phyloP scores from a whole-genome alignment of 2,329 filamentous ascomycete genomes.

The Pyrenochaeta sp. region DNA sequence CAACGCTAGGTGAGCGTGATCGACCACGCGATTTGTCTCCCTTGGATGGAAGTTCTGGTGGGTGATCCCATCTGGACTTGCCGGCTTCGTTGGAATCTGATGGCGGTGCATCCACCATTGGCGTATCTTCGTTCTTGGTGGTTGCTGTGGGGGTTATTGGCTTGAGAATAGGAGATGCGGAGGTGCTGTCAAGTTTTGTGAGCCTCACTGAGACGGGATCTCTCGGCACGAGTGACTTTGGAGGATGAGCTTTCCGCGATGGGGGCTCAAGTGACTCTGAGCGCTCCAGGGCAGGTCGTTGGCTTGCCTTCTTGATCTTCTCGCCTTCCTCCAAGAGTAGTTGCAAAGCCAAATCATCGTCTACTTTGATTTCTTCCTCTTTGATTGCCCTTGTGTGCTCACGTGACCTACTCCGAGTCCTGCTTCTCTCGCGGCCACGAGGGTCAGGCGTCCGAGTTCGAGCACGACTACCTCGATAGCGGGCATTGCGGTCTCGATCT shows the following conservation, averaged over 20 bases:
- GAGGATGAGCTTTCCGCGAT: conserved; percentile 44
- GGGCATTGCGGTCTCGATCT: conserved; percentile 56
- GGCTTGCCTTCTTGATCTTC: conserved; percentile 46
- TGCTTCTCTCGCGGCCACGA: conserved; percentile 31
- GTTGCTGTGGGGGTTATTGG: conserved; percentile 21
- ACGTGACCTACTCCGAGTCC: conserved; percentile 31
- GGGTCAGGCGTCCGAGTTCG: conserved; percentile 37
- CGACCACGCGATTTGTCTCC: conserved; percentile 33
- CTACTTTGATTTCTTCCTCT: conserved; percentile 47
- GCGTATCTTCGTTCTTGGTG: conserved; percentile 29
- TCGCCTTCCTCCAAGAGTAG: conserved; percentile 47
- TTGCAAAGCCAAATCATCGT: conserved; percentile 46
- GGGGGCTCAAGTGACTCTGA: conserved; percentile 51
- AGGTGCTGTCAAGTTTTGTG: conserved; percentile 39
- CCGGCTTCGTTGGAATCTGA: no score
- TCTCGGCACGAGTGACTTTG: conserved; percentile 45
- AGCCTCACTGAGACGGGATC: conserved; percentile 40
- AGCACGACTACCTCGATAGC: conserved; percentile 36
- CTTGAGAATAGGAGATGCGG: conserved; percentile 30
- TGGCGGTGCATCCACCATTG: conserved; percentile 37
- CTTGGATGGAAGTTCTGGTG: conserved; percentile 30
- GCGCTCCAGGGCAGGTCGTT: conserved; percentile 45
- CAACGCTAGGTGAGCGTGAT: conserved; percentile 41
- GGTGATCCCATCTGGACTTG: conserved; percentile 35
- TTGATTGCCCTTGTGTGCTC: conserved; percentile 32